Base-by-base conservation (phyloP, 2,329 filamentous ascomycete genomes). In the Pestalotiopsis sp. region DNA sequence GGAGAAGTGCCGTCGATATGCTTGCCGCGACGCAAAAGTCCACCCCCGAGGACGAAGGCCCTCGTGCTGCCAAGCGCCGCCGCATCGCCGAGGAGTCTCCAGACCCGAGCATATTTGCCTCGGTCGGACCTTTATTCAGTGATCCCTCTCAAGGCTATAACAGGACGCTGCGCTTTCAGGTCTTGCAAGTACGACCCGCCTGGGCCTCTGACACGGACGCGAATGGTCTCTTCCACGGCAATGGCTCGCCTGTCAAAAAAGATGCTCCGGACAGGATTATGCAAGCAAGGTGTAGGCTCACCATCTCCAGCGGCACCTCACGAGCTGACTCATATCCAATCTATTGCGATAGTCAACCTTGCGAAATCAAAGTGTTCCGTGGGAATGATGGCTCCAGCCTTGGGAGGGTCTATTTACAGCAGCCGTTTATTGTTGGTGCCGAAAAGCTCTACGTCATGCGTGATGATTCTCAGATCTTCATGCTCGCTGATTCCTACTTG, bases 311-410 rank as follows among this genome's bases (percentile, higher is more conserved):
- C 65, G 76, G 73, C 69, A 77, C 76, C 17, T 65, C 68, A 17
- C 75, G 75, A 20, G 80, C 78, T 62, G 77, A 80, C 69, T 74
- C 79, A 36, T 80, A 83, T 65, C 78, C 87, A 6, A 76, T 89
- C 68, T 82, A 87, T 73, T 86, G 86, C 71, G 83, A 87, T 73
- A 87, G 83, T 70, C 86, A 89, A 73, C 77, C 84, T 9, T 89
- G 87, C 78, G 83, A 83, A 58, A 78, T 90, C 70, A 84, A 81
- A 65, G 80, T 86, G 3, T 85, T 83, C 73, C 83, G 84, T 71
- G 85, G 85, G 49, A 78, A 84, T 2, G 79, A 82, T 65, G 84
- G 82, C 64, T 81, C 83, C 59, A 81, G 80, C 38, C 82, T 86
- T 68, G 83, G 85, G 13, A 82, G 84, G 61, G 79, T 89, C 31